phyloP scores from a whole-genome alignment of 176 grass and related monocot genomes.

The Poa annua region DNA sequence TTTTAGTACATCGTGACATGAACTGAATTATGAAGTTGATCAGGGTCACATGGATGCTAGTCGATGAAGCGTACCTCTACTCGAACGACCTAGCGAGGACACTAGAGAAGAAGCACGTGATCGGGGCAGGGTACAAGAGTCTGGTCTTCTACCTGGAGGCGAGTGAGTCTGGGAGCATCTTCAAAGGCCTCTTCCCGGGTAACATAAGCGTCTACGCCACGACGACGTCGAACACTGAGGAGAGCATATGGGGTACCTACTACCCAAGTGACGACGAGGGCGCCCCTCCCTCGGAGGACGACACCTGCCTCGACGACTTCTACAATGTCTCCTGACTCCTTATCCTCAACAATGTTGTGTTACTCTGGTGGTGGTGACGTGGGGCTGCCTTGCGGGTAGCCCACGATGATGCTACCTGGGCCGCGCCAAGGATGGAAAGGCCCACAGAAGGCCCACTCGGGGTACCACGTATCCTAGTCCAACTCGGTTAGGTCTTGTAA shows the following conservation, averaged over 20 bases:
- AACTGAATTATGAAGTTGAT: neutral
- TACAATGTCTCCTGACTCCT: conserved; percentile 82
- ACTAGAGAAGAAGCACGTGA: conserved; percentile 63
- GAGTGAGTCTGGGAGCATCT: conserved; percentile 92
- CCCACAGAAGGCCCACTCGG: no score
- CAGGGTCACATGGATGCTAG: conserved; percentile 58
- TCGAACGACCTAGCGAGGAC: conserved; percentile 75
- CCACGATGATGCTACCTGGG: no score
- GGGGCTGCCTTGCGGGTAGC: no score
- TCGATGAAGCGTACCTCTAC: conserved; percentile 69
- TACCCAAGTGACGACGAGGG: conserved; percentile 63
- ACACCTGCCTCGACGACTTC: conserved; percentile 87
- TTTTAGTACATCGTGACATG: neutral
- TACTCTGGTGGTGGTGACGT: no score
- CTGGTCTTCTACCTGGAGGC: conserved; percentile 89
- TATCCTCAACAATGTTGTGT: no score
- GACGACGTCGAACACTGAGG: conserved; percentile 77
- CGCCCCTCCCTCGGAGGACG: conserved; percentile 55
- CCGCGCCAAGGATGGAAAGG: no score
- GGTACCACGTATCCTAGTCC: no score
- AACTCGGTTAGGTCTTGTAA: no score
- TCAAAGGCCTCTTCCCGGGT: conserved; percentile 64
- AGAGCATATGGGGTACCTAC: conserved; percentile 91
- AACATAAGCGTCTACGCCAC: conserved; percentile 77
- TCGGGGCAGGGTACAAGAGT: conserved; percentile 59